Conservation (phyloP, 2,329 filamentous ascomycete species). For the Colletotrichum cuscutae region DNA sequence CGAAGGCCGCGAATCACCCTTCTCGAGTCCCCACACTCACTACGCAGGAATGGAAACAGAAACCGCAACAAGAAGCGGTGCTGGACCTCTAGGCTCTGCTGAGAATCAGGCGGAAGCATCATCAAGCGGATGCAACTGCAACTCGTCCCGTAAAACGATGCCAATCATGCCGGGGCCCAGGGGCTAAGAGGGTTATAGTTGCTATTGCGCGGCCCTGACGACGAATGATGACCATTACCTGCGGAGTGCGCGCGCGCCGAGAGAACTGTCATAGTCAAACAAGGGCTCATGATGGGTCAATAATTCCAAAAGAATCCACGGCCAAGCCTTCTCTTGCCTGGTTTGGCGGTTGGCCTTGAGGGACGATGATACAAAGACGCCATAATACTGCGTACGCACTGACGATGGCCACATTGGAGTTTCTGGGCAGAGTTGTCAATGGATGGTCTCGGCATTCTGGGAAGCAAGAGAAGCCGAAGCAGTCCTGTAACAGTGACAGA, state of each 20-base stretch:
- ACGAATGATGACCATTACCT: not conserved
- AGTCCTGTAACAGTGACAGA: constrained; percentile 45
- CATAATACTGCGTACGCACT: constrained; percentile 7
- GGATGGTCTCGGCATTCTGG: constrained; percentile 7
- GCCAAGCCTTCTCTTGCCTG: constrained; percentile 3
- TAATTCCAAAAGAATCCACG: not conserved
- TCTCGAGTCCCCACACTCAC: not conserved
- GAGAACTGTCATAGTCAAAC: not conserved
- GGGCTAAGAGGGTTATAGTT: not conserved
- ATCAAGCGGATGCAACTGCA: constrained; percentile 21
- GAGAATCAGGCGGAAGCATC: not conserved
- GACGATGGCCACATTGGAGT: constrained; percentile 10
- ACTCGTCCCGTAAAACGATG: constrained; percentile 9
- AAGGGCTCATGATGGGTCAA: not conserved
- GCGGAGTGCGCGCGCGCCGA: constrained; percentile 5
- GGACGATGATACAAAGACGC: not conserved
- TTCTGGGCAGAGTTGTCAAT: not conserved
- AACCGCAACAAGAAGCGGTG: constrained; percentile 8
- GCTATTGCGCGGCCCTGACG: not conserved
- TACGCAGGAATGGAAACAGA: constrained; percentile 7
- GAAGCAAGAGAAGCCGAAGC: constrained; percentile 51
- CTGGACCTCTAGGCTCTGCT: not conserved
- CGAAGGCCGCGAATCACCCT: not conserved
- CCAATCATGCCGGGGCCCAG: not conserved
- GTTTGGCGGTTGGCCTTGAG: not conserved